Evolutionary conservation across 2,329 filamentous ascomycete species (phyloP), one percentile per base, ranked within the genome.

Genomic region (Phialophora chinensis): DNA sequence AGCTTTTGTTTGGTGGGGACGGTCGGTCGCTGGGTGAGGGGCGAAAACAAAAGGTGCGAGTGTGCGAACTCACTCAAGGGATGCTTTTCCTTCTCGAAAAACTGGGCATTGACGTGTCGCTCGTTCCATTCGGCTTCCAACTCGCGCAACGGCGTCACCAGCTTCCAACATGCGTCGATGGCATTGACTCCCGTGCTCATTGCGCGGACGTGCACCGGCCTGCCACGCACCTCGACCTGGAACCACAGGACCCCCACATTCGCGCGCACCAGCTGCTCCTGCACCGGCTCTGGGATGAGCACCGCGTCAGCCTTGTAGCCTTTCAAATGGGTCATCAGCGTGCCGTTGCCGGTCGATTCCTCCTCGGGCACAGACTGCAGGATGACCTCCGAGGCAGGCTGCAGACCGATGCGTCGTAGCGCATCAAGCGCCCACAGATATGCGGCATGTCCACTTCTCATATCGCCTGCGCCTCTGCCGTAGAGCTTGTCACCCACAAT

Each of bases 221-320:
- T 65, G 4, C 69, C 69, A 7, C 69, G 31, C 23, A 69, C 69
- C 59, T 70, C 69, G 55, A 70, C 42, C 38, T 68, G 66, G 38
- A 70, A 70, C 69, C 69, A 70, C 35, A 70, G 58, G 17, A 70
- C 69, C 12, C 69, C 66, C 17, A 69, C 66, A 60, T 70, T 70
- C 17, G 69, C 69, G 29, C 69, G 60, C 50, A 68, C 66, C 27
- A 70, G 60, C 59, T 69, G 57, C 35, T 68, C 69, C n/a, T 67
- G 60, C 31, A 66, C 53, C 10, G 69, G 66, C 38, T 70, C 69
- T 6, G 69, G 69, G 55, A 70, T 67, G 38, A 70, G 56, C 27
- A 64, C 69, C 14, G 66, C 69, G 33, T 70, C 69, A 8, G 69
- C 69, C 62, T 68, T 70, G 56, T 70, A 70, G 2, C 69, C 69